Evolutionary conservation across 805 yeast genomes (phyloP), one percentile per base, ranked within the genome.

Genomic region (Metschnikowia baotianmanensis): DNA sequence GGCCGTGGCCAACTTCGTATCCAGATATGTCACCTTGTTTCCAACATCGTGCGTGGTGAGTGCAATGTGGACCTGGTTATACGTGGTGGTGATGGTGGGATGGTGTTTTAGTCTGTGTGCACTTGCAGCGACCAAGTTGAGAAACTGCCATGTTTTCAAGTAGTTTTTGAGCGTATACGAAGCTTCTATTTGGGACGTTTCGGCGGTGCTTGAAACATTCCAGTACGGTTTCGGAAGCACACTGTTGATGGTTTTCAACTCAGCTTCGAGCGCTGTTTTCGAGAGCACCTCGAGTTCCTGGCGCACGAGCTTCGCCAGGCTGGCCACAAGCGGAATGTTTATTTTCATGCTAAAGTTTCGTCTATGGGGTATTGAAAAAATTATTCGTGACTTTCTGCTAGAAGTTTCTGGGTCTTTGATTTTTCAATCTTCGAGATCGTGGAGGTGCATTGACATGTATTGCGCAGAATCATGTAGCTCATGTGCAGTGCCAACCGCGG

Each of bases 31-130:
- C 19, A 70, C 48, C 4, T 76, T 74, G 17, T 63, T 59, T 1
- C 63, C 68, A 0, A 70, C 63, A 55, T 85, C 93, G 52, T 85
- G 93, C 0, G 91, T 85, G 1, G 81, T 75, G 27, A 83, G 56
- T 19, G 66, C 63, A 3, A 85, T 45, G 12, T 66, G 62, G 1
- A 83, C 84, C 22, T 65, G 62, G 46, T 78, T 85, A 53, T 83
- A 85, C 0, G 79, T 72, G 3, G 83, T 83, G 0, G 66, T 69
- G 10, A 85, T 76, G 0, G 80, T 79, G 0, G 93, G 91, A 56
- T 85, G 95, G 52, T 85, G 91, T 4, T 79, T 82, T 53, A 63
- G 57, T 1, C 69, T 51, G 53, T 82, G 84, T 0, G 85, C 72
- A 37, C 78, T 61, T 61, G 75, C 58, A 1, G 86, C 74, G 1